Evolutionary conservation across 2,329 filamentous ascomycete genomes (phyloP).

Genomic region (Fusarium nanum): DNA sequence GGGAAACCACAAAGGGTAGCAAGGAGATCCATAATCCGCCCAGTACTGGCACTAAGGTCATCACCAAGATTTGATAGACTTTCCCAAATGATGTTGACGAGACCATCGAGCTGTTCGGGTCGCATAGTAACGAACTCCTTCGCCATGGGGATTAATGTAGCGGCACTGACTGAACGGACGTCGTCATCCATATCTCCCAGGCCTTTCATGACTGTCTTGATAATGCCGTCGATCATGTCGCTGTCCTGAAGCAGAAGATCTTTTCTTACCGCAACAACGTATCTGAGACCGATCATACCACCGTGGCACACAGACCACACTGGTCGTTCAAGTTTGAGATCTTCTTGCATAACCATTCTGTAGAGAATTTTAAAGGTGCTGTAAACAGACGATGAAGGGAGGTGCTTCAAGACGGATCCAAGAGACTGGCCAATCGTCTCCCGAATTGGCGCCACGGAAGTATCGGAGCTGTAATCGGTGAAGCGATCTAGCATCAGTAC

Average conservation of each 20-base stretch:
- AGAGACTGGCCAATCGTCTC: slow-evolving; percentile 96
- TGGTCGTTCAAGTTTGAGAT: slow-evolving; percentile 77
- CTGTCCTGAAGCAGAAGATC: slow-evolving; percentile 87
- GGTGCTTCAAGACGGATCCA: slow-evolving; percentile 86
- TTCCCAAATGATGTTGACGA: slow-evolving; percentile 97
- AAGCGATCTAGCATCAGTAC: slow-evolving; percentile 98
- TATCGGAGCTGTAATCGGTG: slow-evolving; percentile 97
- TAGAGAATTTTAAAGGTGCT: slow-evolving; percentile 87
- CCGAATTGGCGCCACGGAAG: slow-evolving; percentile 93
- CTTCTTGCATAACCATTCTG: slow-evolving; percentile 90
- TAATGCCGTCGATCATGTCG: slow-evolving; percentile 90
- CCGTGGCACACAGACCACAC: slow-evolving; percentile 97
- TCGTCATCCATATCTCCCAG: slow-evolving; percentile 92
- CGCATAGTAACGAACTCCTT: slow-evolving; percentile 92
- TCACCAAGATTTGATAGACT: slow-evolving; percentile 97
- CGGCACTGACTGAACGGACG: slow-evolving; percentile 94
- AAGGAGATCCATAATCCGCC: slow-evolving; percentile 97
- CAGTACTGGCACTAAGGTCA: slow-evolving; percentile 95
- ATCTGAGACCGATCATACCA: slow-evolving; percentile 96
- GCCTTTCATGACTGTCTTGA: slow-evolving; percentile 93
- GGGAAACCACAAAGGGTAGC: slow-evolving; percentile 96
- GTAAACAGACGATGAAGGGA: slow-evolving; percentile 82
- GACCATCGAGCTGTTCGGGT: slow-evolving; percentile 77
- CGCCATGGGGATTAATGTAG: slow-evolving; percentile 96
- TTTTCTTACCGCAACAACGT: slow-evolving; percentile 93